Conservation (phyloP, 2,329 filamentous ascomycete species). For the Nothophaeocryptopus gaeumannii region DNA sequence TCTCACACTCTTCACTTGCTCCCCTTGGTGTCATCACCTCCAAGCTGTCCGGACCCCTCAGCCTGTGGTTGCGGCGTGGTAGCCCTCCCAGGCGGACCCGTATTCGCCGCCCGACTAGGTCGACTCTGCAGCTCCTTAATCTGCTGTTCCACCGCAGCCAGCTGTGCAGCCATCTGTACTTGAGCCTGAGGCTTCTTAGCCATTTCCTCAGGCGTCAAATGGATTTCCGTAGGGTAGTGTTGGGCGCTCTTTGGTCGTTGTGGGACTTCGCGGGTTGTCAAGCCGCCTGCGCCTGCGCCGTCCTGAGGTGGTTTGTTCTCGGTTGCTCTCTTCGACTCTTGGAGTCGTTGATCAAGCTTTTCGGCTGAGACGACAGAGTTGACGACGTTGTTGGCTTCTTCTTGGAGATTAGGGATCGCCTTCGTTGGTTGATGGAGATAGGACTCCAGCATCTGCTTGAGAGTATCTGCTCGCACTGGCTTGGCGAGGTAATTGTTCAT, state of each 20-base stretch:
- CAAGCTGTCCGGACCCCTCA: too few species aligned
- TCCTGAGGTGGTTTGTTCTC: conserved; percentile 1
- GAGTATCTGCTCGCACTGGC: conserved; percentile 81
- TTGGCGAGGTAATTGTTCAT: conserved; percentile 99
- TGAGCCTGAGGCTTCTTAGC: conserved; percentile 21
- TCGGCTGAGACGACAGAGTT: conserved; percentile 31
- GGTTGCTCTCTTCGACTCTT: not conserved
- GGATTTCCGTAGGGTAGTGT: conserved; percentile 25
- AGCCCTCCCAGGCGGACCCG: not conserved
- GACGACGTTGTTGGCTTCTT: conserved; percentile 46
- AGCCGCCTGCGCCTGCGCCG: not conserved
- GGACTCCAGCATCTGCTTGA: conserved; percentile 77
- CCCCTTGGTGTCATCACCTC: too few species aligned
- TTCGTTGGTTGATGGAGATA: conserved; percentile 56
- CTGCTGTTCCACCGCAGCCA: conserved; percentile 19
- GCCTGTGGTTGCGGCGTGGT: too few species aligned
- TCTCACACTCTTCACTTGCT: too few species aligned
- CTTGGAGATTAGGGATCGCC: conserved; percentile 44
- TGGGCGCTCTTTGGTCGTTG: conserved; percentile 22
- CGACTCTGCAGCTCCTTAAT: conserved; percentile 16
- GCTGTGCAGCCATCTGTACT: conserved; percentile 16
- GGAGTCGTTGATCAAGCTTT: conserved; percentile 1
- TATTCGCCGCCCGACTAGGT: conserved; percentile 2
- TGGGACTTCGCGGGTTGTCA: not conserved
- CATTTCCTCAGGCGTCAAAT: conserved; percentile 31